Conservation (phyloP, 257 asterid genomes). For the Marsdenia floribunda region DNA sequence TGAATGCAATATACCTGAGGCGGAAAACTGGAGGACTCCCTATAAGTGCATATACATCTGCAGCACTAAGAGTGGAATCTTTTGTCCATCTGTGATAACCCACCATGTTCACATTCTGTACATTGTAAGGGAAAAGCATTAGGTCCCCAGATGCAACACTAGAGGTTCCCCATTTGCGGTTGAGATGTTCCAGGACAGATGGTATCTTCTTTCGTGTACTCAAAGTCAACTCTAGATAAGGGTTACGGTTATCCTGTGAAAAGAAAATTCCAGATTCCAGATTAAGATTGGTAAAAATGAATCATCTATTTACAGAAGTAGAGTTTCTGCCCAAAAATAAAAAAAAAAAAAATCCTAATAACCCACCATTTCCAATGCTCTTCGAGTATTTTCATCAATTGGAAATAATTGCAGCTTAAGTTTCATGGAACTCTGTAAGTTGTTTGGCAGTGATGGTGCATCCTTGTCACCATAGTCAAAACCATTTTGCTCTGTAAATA, state of each 20-base stretch:
- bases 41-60: slow-evolving; percentile 62
- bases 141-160: slow-evolving; percentile 50
- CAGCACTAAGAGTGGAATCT: slow-evolving; percentile 75
- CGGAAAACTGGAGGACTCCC: slow-evolving; percentile 89
- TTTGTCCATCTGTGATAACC: slow-evolving; percentile 83
- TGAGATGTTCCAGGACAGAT: slow-evolving; percentile 85
- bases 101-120: slow-evolving; percentile 47
- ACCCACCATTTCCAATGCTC: slow-evolving; percentile 82
- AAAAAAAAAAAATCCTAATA: not conserved
- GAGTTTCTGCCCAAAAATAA: not conserved
- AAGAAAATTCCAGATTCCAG: slow-evolving; percentile 6
- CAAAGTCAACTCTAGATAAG: slow-evolving; percentile 86
- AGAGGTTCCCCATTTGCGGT: slow-evolving; percentile 86
- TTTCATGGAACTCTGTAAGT: slow-evolving; percentile 48
- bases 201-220: slow-evolving; percentile 84
- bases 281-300: not conserved
- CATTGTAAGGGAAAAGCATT: slow-evolving; percentile 79
- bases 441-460: slow-evolving; percentile 32
- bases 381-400: slow-evolving; percentile 75
- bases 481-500: slow-evolving; percentile 43
- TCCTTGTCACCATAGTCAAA: slow-evolving; percentile 50
- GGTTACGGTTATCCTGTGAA: slow-evolving; percentile 78
- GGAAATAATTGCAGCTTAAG: slow-evolving; percentile 96
- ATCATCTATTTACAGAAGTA: slow-evolving; percentile 1
- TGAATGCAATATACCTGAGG: slow-evolving; percentile 53